Base-by-base conservation (phyloP, 1,284 basidiomycete genomes). In the Fomitopsis pinicola region DNA sequence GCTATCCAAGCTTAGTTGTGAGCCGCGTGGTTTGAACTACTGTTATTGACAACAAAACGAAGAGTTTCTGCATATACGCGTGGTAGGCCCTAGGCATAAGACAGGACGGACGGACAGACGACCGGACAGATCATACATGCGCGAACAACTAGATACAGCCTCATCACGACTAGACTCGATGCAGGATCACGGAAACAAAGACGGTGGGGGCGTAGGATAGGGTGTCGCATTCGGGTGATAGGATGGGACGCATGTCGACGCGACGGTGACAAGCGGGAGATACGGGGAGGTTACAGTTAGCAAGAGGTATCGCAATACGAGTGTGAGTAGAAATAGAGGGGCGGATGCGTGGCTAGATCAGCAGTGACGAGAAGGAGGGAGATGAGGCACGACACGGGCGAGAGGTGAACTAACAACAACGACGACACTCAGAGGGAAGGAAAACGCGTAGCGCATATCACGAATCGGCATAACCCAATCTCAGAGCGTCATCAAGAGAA, bases 301-400 rank as follows among this genome's bases (percentile, higher is more conserved):
- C 52, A 54, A 54, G 52, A 19, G 50, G 52, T 54, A 30, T 54
- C 52, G 52, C 52, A 54, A 54, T 40, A 54, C 52, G 52, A 54
- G 52, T 3, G 35, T 54, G n/a, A 19, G 14, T 15, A 33, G 17
- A 12, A 12, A 17, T 10, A 38, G n/a, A 33, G 17, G 28, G 19
- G 38, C 8, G 19, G 35, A 19, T 53, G 30, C 33, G 36, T 40
- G 28, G 50, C 5, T 36, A 36, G 36, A 54, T 36, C 35, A 54
- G 52, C 48, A 50, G 22, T 17, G 52, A 54, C 36, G n/a, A 36
- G 30, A 38, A 17, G 36, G 8, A 15, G 48, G 30, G 35, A 36
- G 30, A 53, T 7, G 28, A 28, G n/a, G 28, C 36, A 54, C 19
- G 36, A 5, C 15, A 28, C 33, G 19, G 52, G 3, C 30, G 8